These are phyloP conservation scores for Malus hybrid DNA, from an alignment of 331 rosid genomes.

Conservation along the genomic window DNA sequence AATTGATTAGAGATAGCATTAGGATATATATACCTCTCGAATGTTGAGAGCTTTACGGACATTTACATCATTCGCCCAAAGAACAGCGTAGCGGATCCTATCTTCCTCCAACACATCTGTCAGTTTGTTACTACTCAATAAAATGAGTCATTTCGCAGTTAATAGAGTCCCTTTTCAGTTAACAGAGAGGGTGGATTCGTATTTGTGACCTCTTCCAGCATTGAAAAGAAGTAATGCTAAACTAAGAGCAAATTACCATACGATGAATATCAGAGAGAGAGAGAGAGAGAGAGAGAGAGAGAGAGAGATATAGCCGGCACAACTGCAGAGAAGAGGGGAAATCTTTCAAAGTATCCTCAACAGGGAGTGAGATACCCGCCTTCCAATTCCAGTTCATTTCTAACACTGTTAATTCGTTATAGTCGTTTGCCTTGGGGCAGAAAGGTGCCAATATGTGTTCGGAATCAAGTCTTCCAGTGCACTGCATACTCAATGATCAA, in stretches of 20 bases:
- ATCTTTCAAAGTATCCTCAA: neutral
- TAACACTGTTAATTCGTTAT: neutral
- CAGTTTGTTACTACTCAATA: neutral
- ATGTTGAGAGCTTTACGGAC: conserved; percentile 6
- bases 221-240: no score
- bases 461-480: conserved; percentile 4
- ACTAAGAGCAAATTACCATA: no score
- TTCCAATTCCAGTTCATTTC: neutral
- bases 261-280: neutral
- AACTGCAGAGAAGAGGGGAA: neutral
- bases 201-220: no score
- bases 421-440: neutral
- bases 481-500: neutral
- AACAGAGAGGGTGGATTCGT: no score
- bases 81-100: neutral
- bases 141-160: no score
- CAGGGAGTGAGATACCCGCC: neutral
- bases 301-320: conserved; percentile 1
- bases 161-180: no score
- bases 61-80: conserved; percentile 2
- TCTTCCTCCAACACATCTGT: neutral
- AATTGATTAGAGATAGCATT: neutral
- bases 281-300: neutral
- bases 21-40: conserved; percentile 6
- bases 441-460: neutral